A percentile compares a stretch with the other conserved stretches of the same genome.
Evolutionary conservation across 1,284 basidiomycete genomes (phyloP).

Genomic region (Cryptococcus hybrid): DNA sequence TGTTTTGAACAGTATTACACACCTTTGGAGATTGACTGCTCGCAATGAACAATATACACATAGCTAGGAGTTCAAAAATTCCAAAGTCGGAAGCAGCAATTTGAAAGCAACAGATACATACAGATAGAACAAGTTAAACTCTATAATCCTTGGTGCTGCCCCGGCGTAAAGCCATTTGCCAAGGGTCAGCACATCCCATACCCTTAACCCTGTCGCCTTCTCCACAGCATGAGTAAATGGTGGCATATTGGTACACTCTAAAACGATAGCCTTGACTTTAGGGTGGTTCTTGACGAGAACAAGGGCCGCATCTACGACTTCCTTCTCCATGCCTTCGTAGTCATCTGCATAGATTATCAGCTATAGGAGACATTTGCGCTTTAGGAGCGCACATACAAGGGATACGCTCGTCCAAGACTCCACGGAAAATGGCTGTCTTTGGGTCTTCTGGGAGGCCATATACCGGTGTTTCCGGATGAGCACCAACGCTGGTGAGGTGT

Average conservation of each 20-base stretch:
- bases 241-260: conserved; percentile 38
- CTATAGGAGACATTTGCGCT: not conserved
- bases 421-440: conserved; percentile 18
- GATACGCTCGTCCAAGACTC: conserved; percentile 17
- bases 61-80: too few relatives aligned
- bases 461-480: too few relatives aligned
- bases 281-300: conserved; percentile 10
- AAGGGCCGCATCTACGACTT: conserved; percentile 23
- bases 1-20: too few relatives aligned
- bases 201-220: conserved; percentile 21
- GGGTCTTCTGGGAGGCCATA: too few relatives aligned
- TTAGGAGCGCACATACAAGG: conserved; percentile 21
- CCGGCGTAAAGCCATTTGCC: too few relatives aligned
- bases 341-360: conserved; percentile 19
- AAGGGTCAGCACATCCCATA: conserved; percentile 26
- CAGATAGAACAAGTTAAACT: too few relatives aligned
- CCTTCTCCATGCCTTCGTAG: conserved; percentile 27
- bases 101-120: too few relatives aligned
- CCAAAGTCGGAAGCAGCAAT: too few relatives aligned
- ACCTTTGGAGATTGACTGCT: too few relatives aligned
- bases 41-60: too few relatives aligned
- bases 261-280: conserved; percentile 24
- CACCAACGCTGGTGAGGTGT: too few relatives aligned
- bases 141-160: too few relatives aligned
- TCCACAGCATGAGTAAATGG: conserved; percentile 23